These are phyloP conservation scores for Closterium sp. DNA, from an alignment of 139 green algal genomes.

Conservation along the genomic window DNA sequence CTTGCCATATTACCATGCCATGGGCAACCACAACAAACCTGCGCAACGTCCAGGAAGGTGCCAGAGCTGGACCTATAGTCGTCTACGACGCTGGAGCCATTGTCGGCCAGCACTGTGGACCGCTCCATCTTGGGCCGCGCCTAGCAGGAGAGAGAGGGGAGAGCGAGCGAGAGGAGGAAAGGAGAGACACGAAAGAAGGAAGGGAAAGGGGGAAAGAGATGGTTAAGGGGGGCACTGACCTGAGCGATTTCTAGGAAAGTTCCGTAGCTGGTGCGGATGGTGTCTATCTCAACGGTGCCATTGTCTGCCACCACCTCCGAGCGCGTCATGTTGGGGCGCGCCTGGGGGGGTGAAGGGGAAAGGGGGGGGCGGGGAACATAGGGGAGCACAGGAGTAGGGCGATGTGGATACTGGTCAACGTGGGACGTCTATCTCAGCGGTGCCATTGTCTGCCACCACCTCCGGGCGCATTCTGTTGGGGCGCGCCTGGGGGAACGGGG, in stretches of 20 bases:
- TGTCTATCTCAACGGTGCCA: neutral
- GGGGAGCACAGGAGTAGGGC: neutral
- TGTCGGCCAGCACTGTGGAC: neutral
- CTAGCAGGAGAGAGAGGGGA: neutral
- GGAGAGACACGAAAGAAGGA: neutral
- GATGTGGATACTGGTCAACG: neutral
- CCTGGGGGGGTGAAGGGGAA: neutral
- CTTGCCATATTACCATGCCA: too few species aligned
- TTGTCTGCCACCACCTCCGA: conserved; percentile 7
- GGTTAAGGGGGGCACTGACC: neutral
- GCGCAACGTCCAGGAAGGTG: neutral
- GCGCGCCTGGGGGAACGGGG: neutral
- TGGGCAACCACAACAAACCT: too few species aligned
- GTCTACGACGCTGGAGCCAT: neutral
- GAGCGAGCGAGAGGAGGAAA: neutral
- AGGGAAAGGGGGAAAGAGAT: neutral
- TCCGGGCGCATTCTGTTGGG: neutral
- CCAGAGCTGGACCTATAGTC: neutral
- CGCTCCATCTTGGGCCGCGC: neutral
- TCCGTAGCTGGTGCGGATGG: conserved; percentile 5
- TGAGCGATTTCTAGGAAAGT: neutral
- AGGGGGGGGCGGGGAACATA: neutral
- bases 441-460: neutral
- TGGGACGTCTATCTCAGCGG: neutral
- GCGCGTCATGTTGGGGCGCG: neutral